Evolutionary conservation across 495 filamentous ascomycete genomes (phyloP).

Genomic region (Penicillium pulvis): DNA sequence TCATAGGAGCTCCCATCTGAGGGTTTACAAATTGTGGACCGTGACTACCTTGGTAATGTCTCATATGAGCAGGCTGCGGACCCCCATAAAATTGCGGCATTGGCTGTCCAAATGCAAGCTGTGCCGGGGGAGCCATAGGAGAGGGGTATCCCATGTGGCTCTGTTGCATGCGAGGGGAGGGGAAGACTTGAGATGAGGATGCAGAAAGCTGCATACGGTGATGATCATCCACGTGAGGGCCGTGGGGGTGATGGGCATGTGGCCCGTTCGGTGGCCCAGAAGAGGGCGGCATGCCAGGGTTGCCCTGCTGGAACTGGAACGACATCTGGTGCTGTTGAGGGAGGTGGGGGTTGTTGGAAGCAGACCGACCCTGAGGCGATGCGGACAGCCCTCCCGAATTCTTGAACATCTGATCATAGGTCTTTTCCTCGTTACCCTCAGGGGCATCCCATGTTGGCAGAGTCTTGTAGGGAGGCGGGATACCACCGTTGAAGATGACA

Average conservation of each 20-base stretch:
- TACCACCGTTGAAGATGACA: conserved; percentile 66
- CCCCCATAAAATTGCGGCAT: conserved; percentile 69
- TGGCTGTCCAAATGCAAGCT: conserved; percentile 71
- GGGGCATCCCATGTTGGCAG: conserved; percentile 74
- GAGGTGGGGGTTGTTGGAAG: conserved; percentile 59
- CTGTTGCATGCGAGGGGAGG: conserved; percentile 75
- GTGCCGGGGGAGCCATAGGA: conserved; percentile 66
- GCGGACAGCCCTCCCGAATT: conserved; percentile 54
- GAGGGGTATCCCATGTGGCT: conserved; percentile 70
- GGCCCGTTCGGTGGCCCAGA: conserved; percentile 64
- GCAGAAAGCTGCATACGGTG: conserved; percentile 85
- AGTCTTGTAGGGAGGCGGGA: conserved; percentile 76
- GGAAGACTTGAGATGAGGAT: conserved; percentile 73
- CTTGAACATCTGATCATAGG: conserved; percentile 78
- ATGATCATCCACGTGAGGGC: conserved; percentile 71
- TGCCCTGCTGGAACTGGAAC: conserved; percentile 59
- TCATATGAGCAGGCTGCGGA: conserved; percentile 27
- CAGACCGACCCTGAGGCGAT: conserved; percentile 66
- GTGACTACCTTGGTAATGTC: conserved; percentile 55
- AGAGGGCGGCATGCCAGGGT: conserved; percentile 36
- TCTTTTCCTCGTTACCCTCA: conserved; percentile 64
- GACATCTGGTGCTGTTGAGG: conserved; percentile 79
- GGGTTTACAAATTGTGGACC: conserved; percentile 65
- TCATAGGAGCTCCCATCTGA: conserved; percentile 76
- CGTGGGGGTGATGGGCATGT: conserved; percentile 68